Base-by-base conservation (phyloP, 2,329 filamentous ascomycete genomes). In the Talaromyces islandicus region DNA sequence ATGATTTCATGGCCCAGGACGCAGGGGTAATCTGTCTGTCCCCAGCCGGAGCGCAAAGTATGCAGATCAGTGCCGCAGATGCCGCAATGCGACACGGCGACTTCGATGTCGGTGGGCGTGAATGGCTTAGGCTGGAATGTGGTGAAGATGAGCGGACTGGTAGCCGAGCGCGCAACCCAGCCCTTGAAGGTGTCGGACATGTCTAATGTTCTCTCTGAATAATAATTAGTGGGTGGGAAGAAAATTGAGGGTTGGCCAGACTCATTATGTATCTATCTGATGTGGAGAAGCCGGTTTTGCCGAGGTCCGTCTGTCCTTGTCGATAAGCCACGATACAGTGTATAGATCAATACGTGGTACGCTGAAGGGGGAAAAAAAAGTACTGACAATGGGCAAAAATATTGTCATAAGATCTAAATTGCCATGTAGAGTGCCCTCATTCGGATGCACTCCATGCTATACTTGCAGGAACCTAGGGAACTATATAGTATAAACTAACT, bases 1-100 rank as follows among this genome's bases (percentile, higher is more conserved):
- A 88, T 80, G 51, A 88, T 88, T 67, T 88, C 86, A 70, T 88
- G 86, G 58, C 85, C 86, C 27, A 86, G 83, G 48, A 83, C 82
- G 43, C 84, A 74, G 35, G 77, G 77, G 60, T 78, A 78, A 60
- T 73, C 68, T 2, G 73, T 64, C 12, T 73, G 72, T 1, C 64
- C 72, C 77, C 73, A 78, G 65, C 74, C 85, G 1, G 81, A 83
- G 41, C 80, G 77, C 3, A 88, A 75, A 4, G 76, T 81, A 72
- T 88, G 85, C 14, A 87, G 62, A 62, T 88, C 85, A 9, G 83
- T 82, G 62, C 85, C 86, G 70, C 86, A 89, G 66, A 89, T 82
- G 55, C 86, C 86, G 67, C 85, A 88, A 75, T 88, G 85, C 3
- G 83, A 82, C 64, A 89, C 75, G 67, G 83, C 78, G 65, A 89